These are phyloP conservation scores for Trichophaea hybrida DNA, from an alignment of 2,329 filamentous ascomycete genomes.

Conservation along the genomic window DNA sequence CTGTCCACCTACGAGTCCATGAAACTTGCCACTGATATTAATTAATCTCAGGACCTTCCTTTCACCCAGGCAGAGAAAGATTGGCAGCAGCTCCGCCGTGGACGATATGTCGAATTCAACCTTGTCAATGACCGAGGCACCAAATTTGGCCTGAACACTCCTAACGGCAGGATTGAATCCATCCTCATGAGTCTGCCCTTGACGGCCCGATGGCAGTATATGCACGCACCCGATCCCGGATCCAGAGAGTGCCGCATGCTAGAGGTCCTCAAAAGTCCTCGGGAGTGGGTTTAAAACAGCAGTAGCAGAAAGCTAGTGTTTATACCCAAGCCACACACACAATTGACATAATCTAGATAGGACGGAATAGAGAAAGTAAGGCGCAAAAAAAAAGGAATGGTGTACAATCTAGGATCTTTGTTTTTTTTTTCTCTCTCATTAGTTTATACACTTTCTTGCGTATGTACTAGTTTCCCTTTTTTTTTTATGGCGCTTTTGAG, in stretches of 20 bases:
- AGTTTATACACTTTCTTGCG: background rate
- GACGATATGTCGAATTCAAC: constrained; percentile 98
- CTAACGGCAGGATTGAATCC: constrained; percentile 69
- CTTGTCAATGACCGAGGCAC: constrained; percentile 93
- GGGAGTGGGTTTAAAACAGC: constrained; percentile 43
- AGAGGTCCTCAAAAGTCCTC: constrained; percentile 51
- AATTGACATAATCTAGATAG: too few species aligned
- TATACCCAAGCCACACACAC: too few species aligned
- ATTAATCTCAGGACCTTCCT: constrained; percentile 47
- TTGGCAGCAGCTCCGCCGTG: constrained; percentile 89
- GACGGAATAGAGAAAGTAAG: too few species aligned
- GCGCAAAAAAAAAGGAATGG: background rate
- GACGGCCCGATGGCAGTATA: constrained; percentile 89
- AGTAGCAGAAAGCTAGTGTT: too few species aligned
- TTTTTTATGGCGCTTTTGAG: background rate
- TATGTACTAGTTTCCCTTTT: background rate
- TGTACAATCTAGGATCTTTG: background rate
- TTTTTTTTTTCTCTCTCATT: background rate
- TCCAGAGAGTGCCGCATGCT: constrained; percentile 67
- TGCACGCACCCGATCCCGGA: constrained; percentile 68
- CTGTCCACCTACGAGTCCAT: background rate
- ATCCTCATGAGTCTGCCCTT: constrained; percentile 94
- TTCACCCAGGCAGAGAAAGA: constrained; percentile 76
- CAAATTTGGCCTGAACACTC: constrained; percentile 83
- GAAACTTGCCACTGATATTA: background rate